A percentile compares a stretch with the other conserved stretches of the same genome.
phyloP scores from a whole-genome alignment of 768 basidiomycete species.

The Boletales sp. region DNA sequence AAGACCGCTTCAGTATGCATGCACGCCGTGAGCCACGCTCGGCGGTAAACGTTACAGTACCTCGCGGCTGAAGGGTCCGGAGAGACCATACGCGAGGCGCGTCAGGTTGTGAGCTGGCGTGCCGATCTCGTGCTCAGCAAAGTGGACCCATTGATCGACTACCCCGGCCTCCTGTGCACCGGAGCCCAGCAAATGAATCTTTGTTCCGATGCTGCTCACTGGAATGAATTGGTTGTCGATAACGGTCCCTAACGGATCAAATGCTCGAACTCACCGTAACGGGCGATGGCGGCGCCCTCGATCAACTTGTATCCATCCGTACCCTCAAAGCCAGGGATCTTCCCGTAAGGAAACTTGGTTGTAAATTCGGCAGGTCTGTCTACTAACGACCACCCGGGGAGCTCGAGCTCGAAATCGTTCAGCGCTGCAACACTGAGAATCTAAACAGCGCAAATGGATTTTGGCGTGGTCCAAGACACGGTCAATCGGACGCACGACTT shows the following conservation, averaged over 20 bases:
- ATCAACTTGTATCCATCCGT: conserved; percentile 14
- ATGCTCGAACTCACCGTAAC: conserved; percentile 10
- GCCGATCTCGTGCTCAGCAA: conserved; percentile 16
- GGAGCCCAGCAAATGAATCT: conserved; percentile 11
- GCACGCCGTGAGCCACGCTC: too few species aligned
- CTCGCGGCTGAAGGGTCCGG: conserved; percentile 6
- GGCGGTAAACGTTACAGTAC: background rate
- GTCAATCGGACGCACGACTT: conserved; percentile 6
- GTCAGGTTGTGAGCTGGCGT: background rate
- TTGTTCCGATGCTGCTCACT: conserved; percentile 14
- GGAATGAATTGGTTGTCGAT: background rate
- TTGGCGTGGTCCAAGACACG: too few species aligned
- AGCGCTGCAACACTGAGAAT: conserved; percentile 10
- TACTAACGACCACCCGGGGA: background rate
- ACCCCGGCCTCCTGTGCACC: conserved; percentile 3
- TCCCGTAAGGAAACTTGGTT: conserved; percentile 15
- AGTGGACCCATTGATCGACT: conserved; percentile 23
- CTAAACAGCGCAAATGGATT: background rate
- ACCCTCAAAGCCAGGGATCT: conserved; percentile 18
- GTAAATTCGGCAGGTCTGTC: conserved; percentile 13
- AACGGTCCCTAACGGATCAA: background rate
- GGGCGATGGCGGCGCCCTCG: conserved; percentile 16
- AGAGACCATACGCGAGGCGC: background rate
- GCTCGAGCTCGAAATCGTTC: conserved; percentile 10
- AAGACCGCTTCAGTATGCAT: too few species aligned